Evolutionary conservation across 2,329 filamentous ascomycete species (phyloP).

Genomic region (Microthyrium microscopicum): DNA sequence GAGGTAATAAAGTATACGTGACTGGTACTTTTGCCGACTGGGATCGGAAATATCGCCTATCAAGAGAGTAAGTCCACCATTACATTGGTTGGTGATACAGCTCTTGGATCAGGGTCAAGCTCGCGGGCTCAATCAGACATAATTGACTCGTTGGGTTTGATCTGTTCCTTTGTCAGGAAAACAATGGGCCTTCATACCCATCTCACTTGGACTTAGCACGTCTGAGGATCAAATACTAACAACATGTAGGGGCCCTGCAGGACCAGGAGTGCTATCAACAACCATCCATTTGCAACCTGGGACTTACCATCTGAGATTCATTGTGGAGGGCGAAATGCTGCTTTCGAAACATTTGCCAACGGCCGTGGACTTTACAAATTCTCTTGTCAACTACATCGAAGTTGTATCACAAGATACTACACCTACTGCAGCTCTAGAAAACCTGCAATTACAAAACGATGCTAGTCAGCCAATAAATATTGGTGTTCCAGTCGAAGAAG

Average conservation of each 20-base stretch:
- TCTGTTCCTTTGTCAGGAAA: too few relatives aligned
- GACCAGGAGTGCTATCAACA: slow-evolving; percentile 49
- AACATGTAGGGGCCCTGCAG: too few relatives aligned
- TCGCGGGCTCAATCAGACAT: too few relatives aligned
- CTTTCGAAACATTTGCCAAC: slow-evolving; percentile 78
- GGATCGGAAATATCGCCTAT: slow-evolving; percentile 83
- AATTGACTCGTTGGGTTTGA: too few relatives aligned
- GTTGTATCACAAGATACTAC: slow-evolving; percentile 55
- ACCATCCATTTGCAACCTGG: slow-evolving; percentile 74
- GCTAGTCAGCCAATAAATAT: slow-evolving; percentile 12
- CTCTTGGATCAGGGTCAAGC: neutral
- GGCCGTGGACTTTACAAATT: slow-evolving; percentile 94
- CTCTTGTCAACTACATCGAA: slow-evolving; percentile 96
- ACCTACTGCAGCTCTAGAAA: slow-evolving; percentile 4
- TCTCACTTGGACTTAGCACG: too few relatives aligned
- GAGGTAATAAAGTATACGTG: slow-evolving; percentile 83
- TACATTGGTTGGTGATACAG: slow-evolving; percentile 10
- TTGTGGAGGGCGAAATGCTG: slow-evolving; percentile 86
- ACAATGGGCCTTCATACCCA: too few relatives aligned
- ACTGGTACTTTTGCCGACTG: slow-evolving; percentile 96
- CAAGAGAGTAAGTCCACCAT: slow-evolving; percentile 54
- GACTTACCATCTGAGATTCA: slow-evolving; percentile 91
- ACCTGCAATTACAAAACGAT: neutral
- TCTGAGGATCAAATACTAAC: too few relatives aligned
- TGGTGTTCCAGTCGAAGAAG: neutral